Percentiles rank a stretch among this genome's conserved stretches.
Conservation (phyloP, 176 grass and related monocot species). For the Oryza officinalis region DNA sequence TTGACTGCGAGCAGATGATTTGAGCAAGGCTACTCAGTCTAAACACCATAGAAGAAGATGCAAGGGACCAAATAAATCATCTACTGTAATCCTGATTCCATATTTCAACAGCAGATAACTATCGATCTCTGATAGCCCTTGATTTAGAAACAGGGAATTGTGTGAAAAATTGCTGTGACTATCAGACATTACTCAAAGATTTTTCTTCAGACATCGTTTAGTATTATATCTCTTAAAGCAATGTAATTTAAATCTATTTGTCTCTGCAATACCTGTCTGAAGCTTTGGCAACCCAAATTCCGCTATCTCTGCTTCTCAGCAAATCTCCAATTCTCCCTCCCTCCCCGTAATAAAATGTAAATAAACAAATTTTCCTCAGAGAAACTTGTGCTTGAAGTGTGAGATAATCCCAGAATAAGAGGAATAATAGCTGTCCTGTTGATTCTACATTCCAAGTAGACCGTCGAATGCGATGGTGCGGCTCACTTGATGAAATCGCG, state of each 20-base stretch:
- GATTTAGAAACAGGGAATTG: neutral
- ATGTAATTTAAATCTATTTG: too few species aligned
- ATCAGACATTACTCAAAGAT: neutral
- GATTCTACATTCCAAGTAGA: too few species aligned
- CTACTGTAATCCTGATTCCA: constrained; percentile 30
- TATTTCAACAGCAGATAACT: constrained; percentile 38
- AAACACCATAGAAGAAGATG: constrained; percentile 42
- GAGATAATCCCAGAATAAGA: too few species aligned
- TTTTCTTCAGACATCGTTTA: neutral
- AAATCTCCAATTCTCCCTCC: neutral
- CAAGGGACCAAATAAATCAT: constrained; percentile 33
- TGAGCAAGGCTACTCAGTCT: constrained; percentile 27
- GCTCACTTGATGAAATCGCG: too few species aligned
- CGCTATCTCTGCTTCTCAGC: neutral
- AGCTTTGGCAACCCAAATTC: neutral
- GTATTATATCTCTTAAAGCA: too few species aligned
- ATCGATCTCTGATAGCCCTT: constrained; percentile 30
- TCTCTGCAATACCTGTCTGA: too few species aligned
- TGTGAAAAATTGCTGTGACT: neutral
- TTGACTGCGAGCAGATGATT: neutral
- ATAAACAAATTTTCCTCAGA: too few species aligned
- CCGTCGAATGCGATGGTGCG: too few species aligned
- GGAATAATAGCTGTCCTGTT: too few species aligned
- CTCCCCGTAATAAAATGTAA: too few species aligned
- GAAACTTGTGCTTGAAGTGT: too few species aligned